Conservation (phyloP, 257 asterid genomes). For the Petunia axillaris region DNA sequence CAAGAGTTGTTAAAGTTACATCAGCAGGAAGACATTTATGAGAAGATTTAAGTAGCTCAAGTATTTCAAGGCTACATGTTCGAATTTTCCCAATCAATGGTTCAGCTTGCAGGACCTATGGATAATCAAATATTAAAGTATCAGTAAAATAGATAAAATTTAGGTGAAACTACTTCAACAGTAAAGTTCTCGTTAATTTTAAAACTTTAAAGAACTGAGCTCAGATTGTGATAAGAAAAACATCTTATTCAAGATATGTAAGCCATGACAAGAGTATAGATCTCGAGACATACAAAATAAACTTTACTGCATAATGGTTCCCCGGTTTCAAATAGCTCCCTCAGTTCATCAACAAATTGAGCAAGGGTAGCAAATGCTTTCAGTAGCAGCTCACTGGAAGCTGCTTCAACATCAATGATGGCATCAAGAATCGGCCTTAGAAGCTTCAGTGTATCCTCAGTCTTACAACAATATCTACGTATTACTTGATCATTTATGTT, state of each 20-base stretch:
- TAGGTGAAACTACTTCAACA: conserved; percentile 12
- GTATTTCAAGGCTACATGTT: conserved; percentile 60
- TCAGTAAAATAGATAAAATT: conserved; percentile 25
- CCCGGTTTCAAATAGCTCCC: conserved; percentile 65
- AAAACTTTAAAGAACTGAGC: not conserved
- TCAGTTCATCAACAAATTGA: conserved; percentile 64
- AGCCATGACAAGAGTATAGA: conserved; percentile 23
- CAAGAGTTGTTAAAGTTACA: conserved; percentile 58
- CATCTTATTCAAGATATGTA: conserved; percentile 10
- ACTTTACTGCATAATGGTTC: conserved; percentile 81
- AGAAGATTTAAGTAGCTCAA: conserved; percentile 67
- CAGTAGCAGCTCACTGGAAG: conserved; percentile 61
- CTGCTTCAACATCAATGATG: conserved; percentile 50
- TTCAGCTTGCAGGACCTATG: conserved; percentile 77
- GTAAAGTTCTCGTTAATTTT: conserved; percentile 9
- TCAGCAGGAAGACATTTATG: conserved; percentile 52
- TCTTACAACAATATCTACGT: conserved; percentile 55
- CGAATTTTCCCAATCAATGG: conserved; percentile 52
- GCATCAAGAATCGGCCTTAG: conserved; percentile 65
- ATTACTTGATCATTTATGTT: conserved; percentile 60
- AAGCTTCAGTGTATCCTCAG: conserved; percentile 65
- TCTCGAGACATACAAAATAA: conserved; percentile 66
- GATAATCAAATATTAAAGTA: conserved; percentile 40
- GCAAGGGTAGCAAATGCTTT: conserved; percentile 53
- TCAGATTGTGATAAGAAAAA: not conserved